These are phyloP conservation scores for Colletotrichum eremochloae DNA, from an alignment of 2,329 filamentous ascomycete species.

Conservation along the genomic window DNA sequence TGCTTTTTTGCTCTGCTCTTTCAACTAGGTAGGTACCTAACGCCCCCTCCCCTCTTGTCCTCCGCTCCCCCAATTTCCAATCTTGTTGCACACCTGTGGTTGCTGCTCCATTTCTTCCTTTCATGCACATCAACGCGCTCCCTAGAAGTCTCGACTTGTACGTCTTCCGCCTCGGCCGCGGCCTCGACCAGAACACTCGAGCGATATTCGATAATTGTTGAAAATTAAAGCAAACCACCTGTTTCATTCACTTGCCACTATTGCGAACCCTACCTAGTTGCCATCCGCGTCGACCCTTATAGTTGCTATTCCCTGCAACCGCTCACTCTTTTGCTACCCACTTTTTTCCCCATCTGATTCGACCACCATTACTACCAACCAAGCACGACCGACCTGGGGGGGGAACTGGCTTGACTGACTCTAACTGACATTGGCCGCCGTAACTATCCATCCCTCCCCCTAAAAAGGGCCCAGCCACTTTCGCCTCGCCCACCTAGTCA, in stretches of 20 bases:
- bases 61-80: constrained; percentile 1
- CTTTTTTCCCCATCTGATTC: constrained; percentile 38
- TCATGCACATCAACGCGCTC: constrained; percentile 12
- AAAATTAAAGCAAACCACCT: constrained; percentile 7
- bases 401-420: constrained; percentile 14
- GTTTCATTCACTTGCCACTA: constrained; percentile 27
- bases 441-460: constrained; percentile 19
- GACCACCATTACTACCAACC: constrained; percentile 23
- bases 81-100: constrained; percentile 13
- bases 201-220: constrained; percentile 24
- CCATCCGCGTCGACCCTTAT: constrained; percentile 11
- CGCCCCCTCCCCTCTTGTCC: not conserved
- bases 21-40: not conserved
- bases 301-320: constrained; percentile 34
- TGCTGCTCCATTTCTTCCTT: constrained; percentile 19
- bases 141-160: not conserved
- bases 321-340: constrained; percentile 31
- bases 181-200: constrained; percentile 14
- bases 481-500: constrained; percentile 39
- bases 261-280: constrained; percentile 38
- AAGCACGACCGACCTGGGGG: constrained; percentile 13
- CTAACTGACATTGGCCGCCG: constrained; percentile 16
- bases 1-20: constrained; percentile 6
- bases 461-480: constrained; percentile 34
- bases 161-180: constrained; percentile 14